A percentile compares a stretch with the other conserved stretches of the same genome.
Evolutionary conservation across 2,329 filamentous ascomycete species (phyloP).

Genomic region (Neurospora sp.): DNA sequence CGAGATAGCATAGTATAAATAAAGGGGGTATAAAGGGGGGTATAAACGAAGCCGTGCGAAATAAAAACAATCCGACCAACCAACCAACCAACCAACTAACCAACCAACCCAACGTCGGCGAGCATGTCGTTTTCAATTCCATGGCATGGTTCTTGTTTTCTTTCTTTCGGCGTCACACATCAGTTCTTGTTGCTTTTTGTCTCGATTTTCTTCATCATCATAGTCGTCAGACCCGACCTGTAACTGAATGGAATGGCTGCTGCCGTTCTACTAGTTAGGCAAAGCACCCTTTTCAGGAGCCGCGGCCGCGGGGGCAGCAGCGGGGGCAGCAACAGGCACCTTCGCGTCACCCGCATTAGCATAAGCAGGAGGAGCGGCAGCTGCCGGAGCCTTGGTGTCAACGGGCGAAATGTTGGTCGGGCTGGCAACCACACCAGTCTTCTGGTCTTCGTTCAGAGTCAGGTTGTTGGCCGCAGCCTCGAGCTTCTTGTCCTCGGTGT

Average conservation of each 20-base stretch:
- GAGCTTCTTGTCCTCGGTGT: slow-evolving; percentile 20
- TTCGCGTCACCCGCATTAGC: slow-evolving; percentile 19
- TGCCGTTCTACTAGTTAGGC: not conserved
- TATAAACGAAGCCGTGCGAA: not conserved
- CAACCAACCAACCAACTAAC: not conserved
- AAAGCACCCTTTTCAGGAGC: slow-evolving; percentile 2
- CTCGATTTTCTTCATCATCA: not conserved
- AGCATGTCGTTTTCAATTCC: not conserved
- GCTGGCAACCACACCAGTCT: slow-evolving; percentile 11
- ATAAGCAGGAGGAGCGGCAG: slow-evolving; percentile 28
- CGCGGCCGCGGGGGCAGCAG: slow-evolving; percentile 18
- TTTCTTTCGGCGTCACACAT: not conserved
- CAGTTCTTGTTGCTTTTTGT: not conserved
- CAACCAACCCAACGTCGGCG: not conserved
- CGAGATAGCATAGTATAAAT: not conserved
- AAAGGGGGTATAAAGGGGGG: not conserved
- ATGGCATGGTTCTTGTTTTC: not conserved
- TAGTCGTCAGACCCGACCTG: not conserved
- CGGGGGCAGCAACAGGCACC: slow-evolving; percentile 16
- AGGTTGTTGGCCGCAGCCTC: slow-evolving; percentile 9
- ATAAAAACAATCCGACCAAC: not conserved
- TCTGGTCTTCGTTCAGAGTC: not conserved
- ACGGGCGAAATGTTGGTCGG: slow-evolving; percentile 11
- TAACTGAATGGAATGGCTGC: not conserved
- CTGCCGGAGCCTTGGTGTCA: slow-evolving; percentile 31